Conservation (phyloP, 371 early-diverging fungal genomes). For the Syncephalastrum monosporum region DNA sequence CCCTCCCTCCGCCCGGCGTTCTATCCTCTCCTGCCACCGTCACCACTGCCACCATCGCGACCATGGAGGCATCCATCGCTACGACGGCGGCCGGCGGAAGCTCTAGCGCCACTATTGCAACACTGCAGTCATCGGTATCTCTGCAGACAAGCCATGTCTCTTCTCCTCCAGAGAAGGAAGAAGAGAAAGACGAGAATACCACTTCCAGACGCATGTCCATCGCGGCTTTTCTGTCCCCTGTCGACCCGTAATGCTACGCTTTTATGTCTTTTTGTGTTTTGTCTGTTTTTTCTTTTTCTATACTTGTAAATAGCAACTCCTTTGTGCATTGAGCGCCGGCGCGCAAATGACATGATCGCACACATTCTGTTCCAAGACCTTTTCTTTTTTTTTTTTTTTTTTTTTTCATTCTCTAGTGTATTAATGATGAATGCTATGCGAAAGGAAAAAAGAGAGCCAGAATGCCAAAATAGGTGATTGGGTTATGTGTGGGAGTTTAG, state of each 20-base stretch:
- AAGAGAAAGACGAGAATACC: not conserved
- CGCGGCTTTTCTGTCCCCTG: not conserved
- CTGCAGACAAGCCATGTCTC: not conserved
- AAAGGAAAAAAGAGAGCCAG: not conserved
- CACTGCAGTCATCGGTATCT: not conserved
- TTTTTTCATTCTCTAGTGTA: not conserved
- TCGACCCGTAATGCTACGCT: no score
- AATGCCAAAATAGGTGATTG: not conserved
- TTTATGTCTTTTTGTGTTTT: no score
- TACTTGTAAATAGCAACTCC: no score
- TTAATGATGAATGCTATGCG: not conserved
- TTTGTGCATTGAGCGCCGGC: no score
- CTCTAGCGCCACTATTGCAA: not conserved
- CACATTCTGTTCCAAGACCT: no score
- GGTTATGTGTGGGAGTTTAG: no score
- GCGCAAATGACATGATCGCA: no score
- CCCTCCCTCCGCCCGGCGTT: no score
- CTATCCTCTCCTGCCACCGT: not conserved
- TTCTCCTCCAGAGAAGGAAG: not conserved
- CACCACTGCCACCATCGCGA: slow-evolving; percentile 1
- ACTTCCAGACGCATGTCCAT: not conserved
- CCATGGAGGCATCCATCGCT: not conserved
- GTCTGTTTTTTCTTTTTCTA: no score
- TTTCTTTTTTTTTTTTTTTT: not conserved
- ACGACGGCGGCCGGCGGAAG: not conserved